phyloP scores from a whole-genome alignment of 495 filamentous ascomycete species.

The Usnea hakonensis region DNA sequence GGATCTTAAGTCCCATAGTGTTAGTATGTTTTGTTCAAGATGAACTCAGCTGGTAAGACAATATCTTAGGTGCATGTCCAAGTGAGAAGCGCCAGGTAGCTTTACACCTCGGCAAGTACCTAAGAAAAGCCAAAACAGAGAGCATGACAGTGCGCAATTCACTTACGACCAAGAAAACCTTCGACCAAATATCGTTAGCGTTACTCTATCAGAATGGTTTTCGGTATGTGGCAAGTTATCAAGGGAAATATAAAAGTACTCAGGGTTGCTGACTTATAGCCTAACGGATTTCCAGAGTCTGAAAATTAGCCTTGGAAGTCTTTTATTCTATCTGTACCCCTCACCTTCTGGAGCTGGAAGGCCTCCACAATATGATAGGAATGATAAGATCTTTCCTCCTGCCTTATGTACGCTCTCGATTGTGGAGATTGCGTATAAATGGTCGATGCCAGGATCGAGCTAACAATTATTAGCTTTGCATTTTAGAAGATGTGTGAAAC shows the following conservation, averaged over 20 bases:
- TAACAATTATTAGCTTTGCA: neutral
- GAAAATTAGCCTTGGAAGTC: neutral
- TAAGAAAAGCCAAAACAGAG: neutral
- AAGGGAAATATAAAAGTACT: neutral
- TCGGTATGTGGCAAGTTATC: neutral
- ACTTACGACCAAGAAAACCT: neutral
- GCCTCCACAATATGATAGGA: conserved; percentile 86
- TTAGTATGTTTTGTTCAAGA: neutral
- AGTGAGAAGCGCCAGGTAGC: neutral
- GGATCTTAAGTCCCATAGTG: conserved; percentile 48
- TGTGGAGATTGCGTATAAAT: conserved; percentile 81
- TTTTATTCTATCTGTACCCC: neutral
- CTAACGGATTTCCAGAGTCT: conserved; percentile 63
- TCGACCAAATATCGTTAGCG: neutral
- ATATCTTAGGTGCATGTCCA: neutral
- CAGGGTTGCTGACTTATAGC: conserved; percentile 82
- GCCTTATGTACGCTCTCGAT: conserved; percentile 71
- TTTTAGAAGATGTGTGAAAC: neutral
- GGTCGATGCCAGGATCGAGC: conserved; percentile 46
- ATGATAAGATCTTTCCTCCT: conserved; percentile 78
- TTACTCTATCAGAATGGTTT: neutral
- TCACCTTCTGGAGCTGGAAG: conserved; percentile 55
- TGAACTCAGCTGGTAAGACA: neutral
- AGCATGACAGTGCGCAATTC: neutral
- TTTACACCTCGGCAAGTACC: neutral